A percentile compares a stretch with the other conserved stretches of the same genome.
Conservation (phyloP, 768 basidiomycete species). For the Galerina marginata region DNA sequence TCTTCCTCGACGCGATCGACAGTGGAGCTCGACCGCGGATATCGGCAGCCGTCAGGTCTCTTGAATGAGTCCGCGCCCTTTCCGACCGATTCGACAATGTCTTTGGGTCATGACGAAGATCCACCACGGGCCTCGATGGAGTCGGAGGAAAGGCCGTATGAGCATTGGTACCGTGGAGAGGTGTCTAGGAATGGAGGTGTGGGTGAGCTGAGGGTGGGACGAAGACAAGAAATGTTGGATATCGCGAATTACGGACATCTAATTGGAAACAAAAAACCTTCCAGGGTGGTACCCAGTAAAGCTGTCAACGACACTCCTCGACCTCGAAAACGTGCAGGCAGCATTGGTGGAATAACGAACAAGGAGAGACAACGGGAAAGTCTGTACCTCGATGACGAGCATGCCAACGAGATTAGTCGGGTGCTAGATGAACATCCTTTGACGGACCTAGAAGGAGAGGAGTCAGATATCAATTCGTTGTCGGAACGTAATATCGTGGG, state of each 20-base stretch:
- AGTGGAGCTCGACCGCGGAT: slow-evolving; percentile 21
- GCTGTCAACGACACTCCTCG: slow-evolving; percentile 31
- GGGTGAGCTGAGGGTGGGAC: slow-evolving; percentile 78
- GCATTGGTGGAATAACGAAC: slow-evolving; percentile 58
- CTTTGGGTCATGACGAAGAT: slow-evolving; percentile 45
- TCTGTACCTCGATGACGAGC: slow-evolving; percentile 70
- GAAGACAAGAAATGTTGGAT: slow-evolving; percentile 83
- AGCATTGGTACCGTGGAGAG: slow-evolving; percentile 92
- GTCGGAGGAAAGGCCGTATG: slow-evolving; percentile 83
- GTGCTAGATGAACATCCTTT: slow-evolving; percentile 79
- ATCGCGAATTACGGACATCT: slow-evolving; percentile 85
- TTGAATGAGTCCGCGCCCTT: slow-evolving; percentile 73
- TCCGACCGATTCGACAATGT: slow-evolving; percentile 47
- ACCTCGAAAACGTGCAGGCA: slow-evolving; percentile 68
- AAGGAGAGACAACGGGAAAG: slow-evolving; percentile 66
- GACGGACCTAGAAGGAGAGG: slow-evolving; percentile 74
- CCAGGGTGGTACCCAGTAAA: slow-evolving; percentile 26
- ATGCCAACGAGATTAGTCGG: slow-evolving; percentile 47
- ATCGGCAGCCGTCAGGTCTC: slow-evolving; percentile 40
- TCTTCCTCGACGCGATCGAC: slow-evolving; percentile 30
- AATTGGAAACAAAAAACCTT: slow-evolving; percentile 37
- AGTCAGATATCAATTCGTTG: slow-evolving; percentile 45
- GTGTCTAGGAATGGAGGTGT: slow-evolving; percentile 89
- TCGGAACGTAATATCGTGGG: slow-evolving; percentile 30
- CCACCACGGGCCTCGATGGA: slow-evolving; percentile 67